phyloP scores from a whole-genome alignment of 2,329 filamentous ascomycete species.

The Monascus ruber region DNA sequence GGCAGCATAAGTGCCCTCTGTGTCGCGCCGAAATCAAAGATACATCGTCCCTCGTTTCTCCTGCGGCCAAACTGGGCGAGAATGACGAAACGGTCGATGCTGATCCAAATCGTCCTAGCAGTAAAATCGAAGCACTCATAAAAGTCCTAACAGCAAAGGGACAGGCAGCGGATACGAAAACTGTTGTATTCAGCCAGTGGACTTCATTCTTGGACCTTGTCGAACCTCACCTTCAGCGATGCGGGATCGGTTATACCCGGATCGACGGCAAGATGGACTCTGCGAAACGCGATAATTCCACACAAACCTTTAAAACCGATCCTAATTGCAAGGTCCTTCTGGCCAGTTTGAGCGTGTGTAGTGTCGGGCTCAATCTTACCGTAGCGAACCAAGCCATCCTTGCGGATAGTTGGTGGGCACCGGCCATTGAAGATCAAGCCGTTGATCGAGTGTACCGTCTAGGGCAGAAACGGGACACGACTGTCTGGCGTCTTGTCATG shows the following conservation, averaged over 20 bases:
- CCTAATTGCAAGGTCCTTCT: conserved; percentile 62
- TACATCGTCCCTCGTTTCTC: conserved; percentile 52
- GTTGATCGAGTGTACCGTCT: conserved; percentile 78
- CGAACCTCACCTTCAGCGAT: conserved; percentile 52
- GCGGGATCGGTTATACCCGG: conserved; percentile 54
- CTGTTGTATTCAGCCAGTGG: conserved; percentile 73
- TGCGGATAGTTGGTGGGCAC: conserved; percentile 82
- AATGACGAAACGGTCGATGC: conserved; percentile 39
- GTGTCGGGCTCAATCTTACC: conserved; percentile 75
- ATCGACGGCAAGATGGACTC: conserved; percentile 74
- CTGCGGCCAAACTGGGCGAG: conserved; percentile 47
- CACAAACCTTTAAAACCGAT: conserved; percentile 56
- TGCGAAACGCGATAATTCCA: conserved; percentile 57
- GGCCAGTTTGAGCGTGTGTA: conserved; percentile 70
- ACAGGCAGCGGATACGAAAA: conserved; percentile 56
- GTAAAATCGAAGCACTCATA: conserved; percentile 70
- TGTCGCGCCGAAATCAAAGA: conserved; percentile 60
- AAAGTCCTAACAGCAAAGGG: conserved; percentile 62
- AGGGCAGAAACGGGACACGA: conserved; percentile 68
- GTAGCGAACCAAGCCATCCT: conserved; percentile 78
- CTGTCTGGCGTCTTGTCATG: conserved; percentile 71
- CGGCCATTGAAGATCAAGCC: conserved; percentile 84
- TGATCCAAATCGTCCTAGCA: conserved; percentile 57
- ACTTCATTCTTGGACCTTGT: conserved; percentile 68
- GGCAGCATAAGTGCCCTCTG: conserved; percentile 73